Evolutionary conservation across 2,329 filamentous ascomycete genomes (phyloP).

Genomic region (Penicillium freii): DNA sequence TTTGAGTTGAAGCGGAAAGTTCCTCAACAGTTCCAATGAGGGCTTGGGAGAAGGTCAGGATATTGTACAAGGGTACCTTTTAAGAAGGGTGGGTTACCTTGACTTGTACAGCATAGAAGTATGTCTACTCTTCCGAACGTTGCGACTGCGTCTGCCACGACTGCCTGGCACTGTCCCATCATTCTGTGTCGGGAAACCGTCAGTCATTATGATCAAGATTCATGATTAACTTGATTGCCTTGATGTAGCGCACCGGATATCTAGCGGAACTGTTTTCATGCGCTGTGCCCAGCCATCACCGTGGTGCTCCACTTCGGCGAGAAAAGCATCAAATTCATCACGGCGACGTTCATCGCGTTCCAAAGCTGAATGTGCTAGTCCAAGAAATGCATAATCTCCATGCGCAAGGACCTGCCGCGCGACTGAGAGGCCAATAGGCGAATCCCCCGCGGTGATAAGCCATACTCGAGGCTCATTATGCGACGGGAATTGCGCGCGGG

Average conservation of each 20-base stretch:
- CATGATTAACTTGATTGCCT: not conserved
- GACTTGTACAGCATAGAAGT: constrained; percentile 81
- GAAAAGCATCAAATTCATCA: constrained; percentile 74
- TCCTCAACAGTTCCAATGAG: constrained; percentile 91
- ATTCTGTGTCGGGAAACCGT: constrained; percentile 40
- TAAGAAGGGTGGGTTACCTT: constrained; percentile 55
- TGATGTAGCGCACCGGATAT: constrained; percentile 48
- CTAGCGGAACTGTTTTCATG: constrained; percentile 61
- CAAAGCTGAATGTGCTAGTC: constrained; percentile 74
- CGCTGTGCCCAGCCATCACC: constrained; percentile 78
- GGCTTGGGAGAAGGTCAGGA: constrained; percentile 49
- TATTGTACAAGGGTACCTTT: not conserved
- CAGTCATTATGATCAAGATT: constrained; percentile 8
- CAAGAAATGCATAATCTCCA: constrained; percentile 85
- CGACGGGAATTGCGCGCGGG: constrained; percentile 54
- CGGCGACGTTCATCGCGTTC: constrained; percentile 70
- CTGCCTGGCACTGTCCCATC: constrained; percentile 73
- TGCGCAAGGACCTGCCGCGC: constrained; percentile 80
- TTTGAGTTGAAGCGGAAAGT: constrained; percentile 68
- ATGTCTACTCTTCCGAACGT: constrained; percentile 87
- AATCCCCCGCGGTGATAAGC: constrained; percentile 85
- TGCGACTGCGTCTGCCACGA: constrained; percentile 80
- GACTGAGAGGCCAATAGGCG: constrained; percentile 78
- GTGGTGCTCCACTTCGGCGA: constrained; percentile 62
- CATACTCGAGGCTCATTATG: constrained; percentile 76